A percentile compares a stretch with the other conserved stretches of the same genome.
Evolutionary conservation across 2,329 filamentous ascomycete species (phyloP).

Genomic region (Aspergillus sp.): DNA sequence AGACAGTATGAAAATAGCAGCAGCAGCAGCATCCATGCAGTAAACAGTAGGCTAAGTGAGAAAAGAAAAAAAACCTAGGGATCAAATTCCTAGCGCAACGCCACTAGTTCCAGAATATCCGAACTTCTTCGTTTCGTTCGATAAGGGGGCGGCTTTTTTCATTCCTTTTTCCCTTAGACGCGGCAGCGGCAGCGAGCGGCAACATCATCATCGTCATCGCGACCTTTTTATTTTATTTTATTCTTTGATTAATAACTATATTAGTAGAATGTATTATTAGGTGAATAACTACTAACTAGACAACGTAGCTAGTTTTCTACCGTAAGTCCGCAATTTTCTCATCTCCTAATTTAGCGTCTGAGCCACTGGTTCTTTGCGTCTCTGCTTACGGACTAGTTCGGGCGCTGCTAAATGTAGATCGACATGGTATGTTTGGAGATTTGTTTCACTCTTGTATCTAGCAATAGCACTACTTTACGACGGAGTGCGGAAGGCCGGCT

Average conservation of each 20-base stretch:
- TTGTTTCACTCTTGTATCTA: neutral
- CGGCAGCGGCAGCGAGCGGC: neutral
- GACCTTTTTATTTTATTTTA: neutral
- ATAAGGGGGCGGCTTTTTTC: neutral
- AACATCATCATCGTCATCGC: neutral
- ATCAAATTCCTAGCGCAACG: neutral
- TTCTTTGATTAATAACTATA: neutral
- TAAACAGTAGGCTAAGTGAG: too few relatives aligned
- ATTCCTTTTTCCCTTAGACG: neutral
- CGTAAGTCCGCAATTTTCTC: too few relatives aligned
- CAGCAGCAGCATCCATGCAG: too few relatives aligned
- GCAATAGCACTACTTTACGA: too few relatives aligned
- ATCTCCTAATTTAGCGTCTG: neutral
- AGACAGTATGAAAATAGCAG: too few relatives aligned
- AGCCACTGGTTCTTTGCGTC: neutral
- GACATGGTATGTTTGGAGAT: neutral
- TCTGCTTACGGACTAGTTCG: neutral
- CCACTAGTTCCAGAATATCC: too few relatives aligned
- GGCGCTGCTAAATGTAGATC: constrained; percentile 10
- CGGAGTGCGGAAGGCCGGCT: too few relatives aligned
- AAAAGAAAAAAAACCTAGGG: neutral
- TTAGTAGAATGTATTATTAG: neutral
- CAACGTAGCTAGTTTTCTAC: neutral
- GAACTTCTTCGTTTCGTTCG: too few relatives aligned
- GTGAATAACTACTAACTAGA: neutral